Evolutionary conservation across 2,329 filamentous ascomycete genomes (phyloP).

Genomic region (Pseudohalonectria lignicola): DNA sequence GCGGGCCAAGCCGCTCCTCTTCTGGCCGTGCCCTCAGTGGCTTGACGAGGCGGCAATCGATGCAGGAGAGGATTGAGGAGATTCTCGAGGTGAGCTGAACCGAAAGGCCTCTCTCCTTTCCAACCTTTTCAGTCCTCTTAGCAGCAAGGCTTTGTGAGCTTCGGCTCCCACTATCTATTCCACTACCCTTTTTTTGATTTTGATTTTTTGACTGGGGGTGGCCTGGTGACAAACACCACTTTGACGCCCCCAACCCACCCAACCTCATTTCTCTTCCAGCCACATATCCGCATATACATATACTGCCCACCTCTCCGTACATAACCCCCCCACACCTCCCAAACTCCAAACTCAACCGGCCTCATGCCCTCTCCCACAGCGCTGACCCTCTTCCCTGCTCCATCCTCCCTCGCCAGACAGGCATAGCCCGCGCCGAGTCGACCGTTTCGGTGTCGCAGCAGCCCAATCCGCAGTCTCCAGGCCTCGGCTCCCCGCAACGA

Average conservation of each 20-base stretch:
- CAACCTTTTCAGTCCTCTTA: background rate
- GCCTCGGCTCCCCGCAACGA: background rate
- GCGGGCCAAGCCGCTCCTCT: background rate
- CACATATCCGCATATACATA: too few species aligned
- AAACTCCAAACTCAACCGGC: too few species aligned
- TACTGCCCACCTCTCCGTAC: too few species aligned
- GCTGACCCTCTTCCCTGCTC: conserved; percentile 7
- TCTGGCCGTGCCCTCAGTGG: background rate
- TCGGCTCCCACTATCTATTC: background rate
- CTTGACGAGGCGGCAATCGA: conserved; percentile 24
- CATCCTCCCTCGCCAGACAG: conserved; percentile 4
- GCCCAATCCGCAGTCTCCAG: too few species aligned
- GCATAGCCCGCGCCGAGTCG: conserved; percentile 1
- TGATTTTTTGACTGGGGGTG: background rate
- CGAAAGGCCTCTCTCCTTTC: background rate
- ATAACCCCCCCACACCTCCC: too few species aligned
- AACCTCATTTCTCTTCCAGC: background rate
- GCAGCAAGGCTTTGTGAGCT: background rate
- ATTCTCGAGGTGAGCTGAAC: conserved; percentile 19
- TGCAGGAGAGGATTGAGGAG: conserved; percentile 18
- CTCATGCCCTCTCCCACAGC: too few species aligned
- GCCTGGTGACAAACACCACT: conserved; percentile 1
- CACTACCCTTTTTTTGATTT: background rate
- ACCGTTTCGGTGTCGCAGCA: background rate
- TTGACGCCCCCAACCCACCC: conserved; percentile 6